A percentile compares a stretch with the other conserved stretches of the same genome.
phyloP scores from a whole-genome alignment of 805 yeast genomes.

The Starmerella stigmatis region DNA sequence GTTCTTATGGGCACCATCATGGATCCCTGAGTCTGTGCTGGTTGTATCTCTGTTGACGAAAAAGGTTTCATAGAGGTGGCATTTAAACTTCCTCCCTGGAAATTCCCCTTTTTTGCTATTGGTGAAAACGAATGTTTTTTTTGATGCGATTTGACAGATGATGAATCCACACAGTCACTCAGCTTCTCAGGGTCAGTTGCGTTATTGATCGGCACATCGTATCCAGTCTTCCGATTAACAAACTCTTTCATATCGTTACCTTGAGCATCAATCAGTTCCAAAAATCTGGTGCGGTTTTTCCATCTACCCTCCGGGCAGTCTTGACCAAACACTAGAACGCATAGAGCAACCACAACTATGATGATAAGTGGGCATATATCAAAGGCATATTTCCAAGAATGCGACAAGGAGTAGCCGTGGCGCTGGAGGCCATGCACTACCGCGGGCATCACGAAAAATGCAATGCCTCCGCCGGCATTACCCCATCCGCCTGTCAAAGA shows the following conservation, averaged over 20 bases:
- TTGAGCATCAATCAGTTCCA: slow-evolving; percentile 6
- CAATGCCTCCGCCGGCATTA: slow-evolving; percentile 22
- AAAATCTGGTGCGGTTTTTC: slow-evolving; percentile 26
- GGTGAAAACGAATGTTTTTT: too few species aligned
- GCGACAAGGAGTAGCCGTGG: slow-evolving; percentile 12
- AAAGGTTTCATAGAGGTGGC: background rate
- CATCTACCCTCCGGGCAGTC: slow-evolving; percentile 34
- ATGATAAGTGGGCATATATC: slow-evolving; percentile 30
- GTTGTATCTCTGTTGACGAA: background rate
- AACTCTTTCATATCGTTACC: background rate
- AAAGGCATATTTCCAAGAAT: slow-evolving; percentile 18
- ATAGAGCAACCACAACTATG: slow-evolving; percentile 26
- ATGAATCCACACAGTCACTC: too few species aligned
- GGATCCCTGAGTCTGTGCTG: background rate
- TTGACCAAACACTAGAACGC: slow-evolving; percentile 26
- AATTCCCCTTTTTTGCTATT: too few species aligned
- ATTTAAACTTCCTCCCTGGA: too few species aligned
- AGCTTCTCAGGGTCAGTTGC: too few species aligned
- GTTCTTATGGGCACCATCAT: background rate
- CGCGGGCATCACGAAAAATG: slow-evolving; percentile 20
- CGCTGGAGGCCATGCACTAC: slow-evolving; percentile 6
- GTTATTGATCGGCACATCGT: too few species aligned
- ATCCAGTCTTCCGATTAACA: too few species aligned
- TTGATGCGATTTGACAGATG: too few species aligned
- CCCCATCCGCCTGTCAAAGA: slow-evolving; percentile 21